Percentiles rank a stretch among this genome's conserved stretches.
Conservation (phyloP, 208 protist species). For the Crithidia acanthocephali region DNA sequence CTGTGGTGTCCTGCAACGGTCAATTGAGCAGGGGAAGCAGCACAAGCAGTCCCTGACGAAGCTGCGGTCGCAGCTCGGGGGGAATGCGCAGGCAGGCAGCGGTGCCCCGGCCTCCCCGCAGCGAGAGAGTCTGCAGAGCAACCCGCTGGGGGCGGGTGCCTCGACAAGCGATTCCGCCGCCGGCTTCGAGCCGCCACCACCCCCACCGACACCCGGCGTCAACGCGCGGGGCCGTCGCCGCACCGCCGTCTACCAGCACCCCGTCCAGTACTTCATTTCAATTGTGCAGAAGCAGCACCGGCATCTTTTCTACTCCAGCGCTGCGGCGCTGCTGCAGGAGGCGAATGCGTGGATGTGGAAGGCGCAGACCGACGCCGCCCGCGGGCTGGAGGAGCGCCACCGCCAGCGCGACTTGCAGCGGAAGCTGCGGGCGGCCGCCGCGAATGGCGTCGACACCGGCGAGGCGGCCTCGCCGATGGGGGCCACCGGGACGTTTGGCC, state of each 20-base stretch:
- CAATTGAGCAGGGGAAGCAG: conserved; percentile 20
- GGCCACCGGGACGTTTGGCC: background rate
- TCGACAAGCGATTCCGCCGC: background rate
- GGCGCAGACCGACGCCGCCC: conserved; percentile 34
- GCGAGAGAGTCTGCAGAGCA: background rate
- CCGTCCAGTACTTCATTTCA: conserved; percentile 75
- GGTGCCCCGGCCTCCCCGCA: background rate
- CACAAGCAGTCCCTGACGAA: conserved; percentile 37
- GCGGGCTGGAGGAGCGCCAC: conserved; percentile 19
- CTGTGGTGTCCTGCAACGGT: conserved; percentile 48
- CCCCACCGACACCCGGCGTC: background rate
- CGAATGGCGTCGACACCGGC: conserved; percentile 13
- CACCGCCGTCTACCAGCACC: conserved; percentile 42
- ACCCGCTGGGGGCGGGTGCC: background rate
- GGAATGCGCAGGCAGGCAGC: conserved; percentile 4
- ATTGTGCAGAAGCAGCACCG: conserved; percentile 64
- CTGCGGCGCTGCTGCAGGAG: conserved; percentile 50
- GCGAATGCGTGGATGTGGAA: conserved; percentile 65
- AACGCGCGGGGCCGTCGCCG: background rate
- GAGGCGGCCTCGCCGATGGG: conserved; percentile 12
- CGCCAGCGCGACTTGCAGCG: conserved; percentile 22
- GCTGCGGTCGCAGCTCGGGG: conserved; percentile 58
- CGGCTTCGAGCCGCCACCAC: background rate
- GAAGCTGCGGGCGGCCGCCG: conserved; percentile 12
- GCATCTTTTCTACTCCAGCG: conserved; percentile 56